A percentile compares a stretch with the other conserved stretches of the same genome.
Conservation (phyloP, 2,329 filamentous ascomycete genomes). For the Fusarium sp. region DNA sequence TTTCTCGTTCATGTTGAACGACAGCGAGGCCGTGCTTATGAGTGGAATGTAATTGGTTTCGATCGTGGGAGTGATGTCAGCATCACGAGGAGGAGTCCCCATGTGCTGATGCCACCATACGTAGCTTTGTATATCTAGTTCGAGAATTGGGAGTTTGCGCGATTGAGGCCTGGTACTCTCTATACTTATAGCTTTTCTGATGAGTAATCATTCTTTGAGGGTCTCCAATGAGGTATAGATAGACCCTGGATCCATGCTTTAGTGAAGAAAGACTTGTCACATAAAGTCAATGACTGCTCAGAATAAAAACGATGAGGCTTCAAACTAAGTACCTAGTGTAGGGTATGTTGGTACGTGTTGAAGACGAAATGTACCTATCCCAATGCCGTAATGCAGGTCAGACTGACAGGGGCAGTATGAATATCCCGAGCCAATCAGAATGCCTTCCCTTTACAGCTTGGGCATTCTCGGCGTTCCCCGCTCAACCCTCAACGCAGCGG, state of each 20-base stretch:
- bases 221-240: too few relatives aligned
- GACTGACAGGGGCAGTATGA: constrained; percentile 25
- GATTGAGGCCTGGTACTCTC: neutral
- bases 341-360: constrained; percentile 23
- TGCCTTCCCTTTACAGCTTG: constrained; percentile 26
- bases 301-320: constrained; percentile 5
- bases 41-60: neutral
- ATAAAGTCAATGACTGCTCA: neutral
- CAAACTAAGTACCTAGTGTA: constrained; percentile 1
- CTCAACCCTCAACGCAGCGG: constrained; percentile 43
- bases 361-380: neutral
- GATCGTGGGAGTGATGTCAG: neutral
- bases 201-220: too few relatives aligned
- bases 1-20: neutral
- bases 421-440: constrained; percentile 35
- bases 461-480: constrained; percentile 39
- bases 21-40: neutral
- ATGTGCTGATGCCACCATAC: too few relatives aligned
- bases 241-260: neutral
- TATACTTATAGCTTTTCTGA: neutral
- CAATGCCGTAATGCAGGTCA: constrained; percentile 18
- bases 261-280: neutral
- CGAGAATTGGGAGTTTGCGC: neutral
- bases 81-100: neutral
- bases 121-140: neutral